Percentiles rank a stretch among this genome's conserved stretches.
These are phyloP conservation scores for Solanum microdontum DNA, from an alignment of 257 asterid genomes.

Conservation along the genomic window DNA sequence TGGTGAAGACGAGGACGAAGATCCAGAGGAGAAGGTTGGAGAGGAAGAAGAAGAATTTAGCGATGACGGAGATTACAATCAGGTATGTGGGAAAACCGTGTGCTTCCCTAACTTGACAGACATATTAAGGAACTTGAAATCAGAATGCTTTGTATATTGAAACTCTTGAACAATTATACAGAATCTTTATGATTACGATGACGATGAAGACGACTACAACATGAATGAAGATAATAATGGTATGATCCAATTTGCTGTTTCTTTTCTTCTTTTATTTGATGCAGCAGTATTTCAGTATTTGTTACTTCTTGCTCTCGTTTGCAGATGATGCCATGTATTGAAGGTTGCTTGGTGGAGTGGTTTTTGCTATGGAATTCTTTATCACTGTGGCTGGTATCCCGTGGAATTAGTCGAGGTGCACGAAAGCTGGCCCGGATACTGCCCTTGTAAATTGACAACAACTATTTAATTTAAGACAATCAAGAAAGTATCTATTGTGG, in stretches of 20 bases:
- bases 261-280: background rate
- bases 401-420: background rate
- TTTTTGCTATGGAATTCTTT: background rate
- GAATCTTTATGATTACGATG: constrained; percentile 44
- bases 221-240: constrained; percentile 42
- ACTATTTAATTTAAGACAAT: background rate
- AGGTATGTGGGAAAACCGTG: constrained; percentile 19
- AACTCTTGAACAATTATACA: constrained; percentile 10
- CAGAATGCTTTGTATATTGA: background rate
- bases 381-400: background rate
- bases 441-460: background rate
- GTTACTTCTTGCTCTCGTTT: background rate
- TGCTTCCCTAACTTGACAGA: background rate
- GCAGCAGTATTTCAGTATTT: background rate
- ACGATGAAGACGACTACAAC: constrained; percentile 69
- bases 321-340: background rate
- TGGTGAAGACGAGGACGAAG: constrained; percentile 50
- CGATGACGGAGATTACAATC: constrained; percentile 57
- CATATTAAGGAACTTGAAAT: background rate
- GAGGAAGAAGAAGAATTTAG: constrained; percentile 51
- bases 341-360: background rate
- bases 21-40: constrained; percentile 28
- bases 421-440: background rate
- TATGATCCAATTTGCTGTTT: constrained; percentile 4
- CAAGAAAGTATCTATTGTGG: background rate